Percentiles rank a stretch among this genome's conserved stretches.
These are phyloP conservation scores for Talaromyces verruculosus DNA, from an alignment of 2,329 filamentous ascomycete genomes.

Conservation along the genomic window DNA sequence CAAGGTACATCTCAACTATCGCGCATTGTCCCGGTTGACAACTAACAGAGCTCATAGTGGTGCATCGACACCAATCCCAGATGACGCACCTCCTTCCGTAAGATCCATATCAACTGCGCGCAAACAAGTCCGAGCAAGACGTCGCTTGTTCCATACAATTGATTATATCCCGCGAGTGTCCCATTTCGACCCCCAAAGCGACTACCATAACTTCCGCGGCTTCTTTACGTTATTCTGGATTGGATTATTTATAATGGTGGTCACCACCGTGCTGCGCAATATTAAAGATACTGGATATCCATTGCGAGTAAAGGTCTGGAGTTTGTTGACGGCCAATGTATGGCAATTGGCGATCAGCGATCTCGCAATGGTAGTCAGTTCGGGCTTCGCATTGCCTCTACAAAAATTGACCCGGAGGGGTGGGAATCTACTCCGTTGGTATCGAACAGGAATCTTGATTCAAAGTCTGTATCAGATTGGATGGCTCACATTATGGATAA, in stretches of 20 bases:
- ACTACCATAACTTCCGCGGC: slow-evolving; percentile 91
- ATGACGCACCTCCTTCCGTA: slow-evolving; percentile 89
- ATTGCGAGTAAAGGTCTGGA: slow-evolving; percentile 82
- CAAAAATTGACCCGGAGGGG: slow-evolving; percentile 66
- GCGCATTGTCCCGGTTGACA: neutral
- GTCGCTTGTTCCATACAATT: slow-evolving; percentile 86
- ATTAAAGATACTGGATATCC: slow-evolving; percentile 90
- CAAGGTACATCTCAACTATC: neutral
- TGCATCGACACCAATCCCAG: slow-evolving; percentile 43
- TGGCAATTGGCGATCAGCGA: slow-evolving; percentile 84
- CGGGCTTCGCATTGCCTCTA: slow-evolving; percentile 68
- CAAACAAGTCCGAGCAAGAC: slow-evolving; percentile 77
- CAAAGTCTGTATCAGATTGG: slow-evolving; percentile 77
- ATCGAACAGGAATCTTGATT: slow-evolving; percentile 70
- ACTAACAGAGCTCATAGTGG: slow-evolving; percentile 12
- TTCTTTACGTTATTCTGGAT: slow-evolving; percentile 99
- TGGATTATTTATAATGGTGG: slow-evolving; percentile 91
- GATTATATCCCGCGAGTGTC: slow-evolving; percentile 88
- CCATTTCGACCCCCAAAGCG: slow-evolving; percentile 89
- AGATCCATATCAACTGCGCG: slow-evolving; percentile 82
- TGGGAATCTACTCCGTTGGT: slow-evolving; percentile 66
- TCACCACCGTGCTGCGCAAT: slow-evolving; percentile 90
- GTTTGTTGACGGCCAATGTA: slow-evolving; percentile 81
- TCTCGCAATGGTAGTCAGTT: slow-evolving; percentile 77
- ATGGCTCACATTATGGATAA: slow-evolving; percentile 83